phyloP scores from a whole-genome alignment of 2,329 filamentous ascomycete genomes.

The Diplodia scrobiculata region DNA sequence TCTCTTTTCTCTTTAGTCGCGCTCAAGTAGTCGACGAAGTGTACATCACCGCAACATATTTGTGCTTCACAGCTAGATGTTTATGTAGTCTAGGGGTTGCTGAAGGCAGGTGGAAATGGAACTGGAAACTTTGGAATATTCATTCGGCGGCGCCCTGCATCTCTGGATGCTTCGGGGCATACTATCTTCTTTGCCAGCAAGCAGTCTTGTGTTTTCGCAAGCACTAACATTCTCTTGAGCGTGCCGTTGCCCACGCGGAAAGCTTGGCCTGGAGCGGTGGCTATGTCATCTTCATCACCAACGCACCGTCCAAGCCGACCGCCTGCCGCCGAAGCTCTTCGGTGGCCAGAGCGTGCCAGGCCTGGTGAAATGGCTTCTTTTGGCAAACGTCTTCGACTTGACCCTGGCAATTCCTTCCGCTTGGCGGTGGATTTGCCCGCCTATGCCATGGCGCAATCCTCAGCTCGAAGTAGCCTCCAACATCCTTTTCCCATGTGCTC shows the following conservation, averaged over 20 bases:
- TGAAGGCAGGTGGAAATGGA: background rate
- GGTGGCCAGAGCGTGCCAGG: background rate
- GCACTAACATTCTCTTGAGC: background rate
- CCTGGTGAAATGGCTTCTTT: background rate
- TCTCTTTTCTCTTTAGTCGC: constrained; percentile 25
- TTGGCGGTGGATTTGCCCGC: background rate
- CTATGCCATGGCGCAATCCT: background rate
- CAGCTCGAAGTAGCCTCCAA: constrained; percentile 45
- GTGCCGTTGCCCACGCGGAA: background rate
- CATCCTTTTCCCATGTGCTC: constrained; percentile 67
- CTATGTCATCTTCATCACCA: background rate
- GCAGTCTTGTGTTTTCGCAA: background rate
- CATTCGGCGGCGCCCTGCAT: background rate
- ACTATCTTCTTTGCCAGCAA: background rate
- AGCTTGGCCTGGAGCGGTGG: background rate
- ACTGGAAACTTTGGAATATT: background rate
- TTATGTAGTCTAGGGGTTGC: constrained; percentile 20
- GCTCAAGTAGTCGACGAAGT: constrained; percentile 18
- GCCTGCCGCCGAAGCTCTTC: background rate
- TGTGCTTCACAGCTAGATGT: constrained; percentile 19
- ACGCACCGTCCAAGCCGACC: background rate
- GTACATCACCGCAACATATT: constrained; percentile 22
- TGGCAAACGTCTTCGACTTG: background rate
- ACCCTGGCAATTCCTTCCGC: background rate
- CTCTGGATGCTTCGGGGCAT: background rate